phyloP scores from a whole-genome alignment of 1,284 basidiomycete genomes.

The Moesziomyces aphidis region DNA sequence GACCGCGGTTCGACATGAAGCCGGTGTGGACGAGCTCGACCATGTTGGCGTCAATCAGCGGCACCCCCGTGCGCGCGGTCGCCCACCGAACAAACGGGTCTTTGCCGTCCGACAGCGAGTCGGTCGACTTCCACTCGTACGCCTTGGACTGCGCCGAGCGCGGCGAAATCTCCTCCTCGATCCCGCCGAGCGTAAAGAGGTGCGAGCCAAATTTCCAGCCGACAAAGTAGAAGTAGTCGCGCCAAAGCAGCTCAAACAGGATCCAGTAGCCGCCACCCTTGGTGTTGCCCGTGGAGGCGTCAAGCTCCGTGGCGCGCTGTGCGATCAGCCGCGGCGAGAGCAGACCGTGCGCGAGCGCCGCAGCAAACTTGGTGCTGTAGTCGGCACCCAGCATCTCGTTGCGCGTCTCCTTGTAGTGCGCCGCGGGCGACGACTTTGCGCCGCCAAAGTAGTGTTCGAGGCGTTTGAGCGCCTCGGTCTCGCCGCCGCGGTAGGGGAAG shows the following conservation, averaged over 20 bases:
- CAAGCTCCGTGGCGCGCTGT: slow-evolving; percentile 43
- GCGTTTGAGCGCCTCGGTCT: slow-evolving; percentile 52
- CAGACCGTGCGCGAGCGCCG: slow-evolving; percentile 54
- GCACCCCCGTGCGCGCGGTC: slow-evolving; percentile 50
- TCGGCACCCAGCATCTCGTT: slow-evolving; percentile 56
- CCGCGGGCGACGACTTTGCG: slow-evolving; percentile 27
- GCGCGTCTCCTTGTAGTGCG: slow-evolving; percentile 57
- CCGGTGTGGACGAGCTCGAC: slow-evolving; percentile 64
- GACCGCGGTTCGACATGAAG: slow-evolving; percentile 72
- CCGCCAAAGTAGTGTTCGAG: slow-evolving; percentile 53
- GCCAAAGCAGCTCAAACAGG: slow-evolving; percentile 61
- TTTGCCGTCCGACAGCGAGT: slow-evolving; percentile 22
- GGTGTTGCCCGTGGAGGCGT: slow-evolving; percentile 14
- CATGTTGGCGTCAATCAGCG: slow-evolving; percentile 63
- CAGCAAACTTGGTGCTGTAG: slow-evolving; percentile 60
- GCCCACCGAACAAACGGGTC: slow-evolving; percentile 56
- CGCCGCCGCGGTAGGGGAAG: slow-evolving; percentile 58
- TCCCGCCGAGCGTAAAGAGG: slow-evolving; percentile 56
- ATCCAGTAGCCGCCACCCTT: slow-evolving; percentile 61
- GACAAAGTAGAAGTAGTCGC: slow-evolving; percentile 70
- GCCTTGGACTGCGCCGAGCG: slow-evolving; percentile 39
- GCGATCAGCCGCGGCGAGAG: slow-evolving; percentile 57
- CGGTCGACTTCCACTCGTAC: slow-evolving; percentile 50
- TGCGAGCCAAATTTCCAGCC: slow-evolving; percentile 52
- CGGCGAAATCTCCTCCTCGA: slow-evolving; percentile 48